Evolutionary conservation across 176 grass and related monocot genomes (phyloP).

Genomic region (Rhynchospora tenuis): DNA sequence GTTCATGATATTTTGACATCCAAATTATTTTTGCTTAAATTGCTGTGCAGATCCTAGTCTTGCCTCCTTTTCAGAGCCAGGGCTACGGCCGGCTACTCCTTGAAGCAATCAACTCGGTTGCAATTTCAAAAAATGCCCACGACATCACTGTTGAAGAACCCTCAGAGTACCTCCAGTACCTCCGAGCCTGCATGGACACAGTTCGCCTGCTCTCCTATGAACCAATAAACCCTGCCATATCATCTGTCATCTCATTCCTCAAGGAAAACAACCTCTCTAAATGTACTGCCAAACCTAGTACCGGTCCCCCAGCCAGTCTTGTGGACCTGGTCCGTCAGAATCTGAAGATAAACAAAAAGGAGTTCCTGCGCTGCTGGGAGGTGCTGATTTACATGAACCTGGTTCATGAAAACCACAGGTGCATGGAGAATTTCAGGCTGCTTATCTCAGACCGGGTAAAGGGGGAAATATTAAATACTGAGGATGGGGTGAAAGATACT

Average conservation of each 20-base stretch:
- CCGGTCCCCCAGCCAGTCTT: constrained; percentile 38
- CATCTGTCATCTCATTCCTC: constrained; percentile 37
- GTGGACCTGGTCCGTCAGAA: constrained; percentile 45
- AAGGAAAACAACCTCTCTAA: constrained; percentile 66
- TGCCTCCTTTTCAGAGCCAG: constrained; percentile 79
- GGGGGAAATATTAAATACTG: constrained; percentile 46
- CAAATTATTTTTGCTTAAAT: constrained; percentile 1
- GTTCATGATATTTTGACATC: constrained; percentile 6
- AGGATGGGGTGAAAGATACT: constrained; percentile 24
- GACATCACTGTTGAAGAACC: constrained; percentile 82
- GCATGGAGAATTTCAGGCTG: constrained; percentile 64
- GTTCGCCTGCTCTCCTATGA: constrained; percentile 52
- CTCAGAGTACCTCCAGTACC: constrained; percentile 88
- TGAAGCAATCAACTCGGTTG: constrained; percentile 66
- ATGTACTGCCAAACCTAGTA: constrained; percentile 32
- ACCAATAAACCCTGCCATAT: constrained; percentile 45
- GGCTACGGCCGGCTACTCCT: constrained; percentile 71
- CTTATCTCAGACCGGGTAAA: constrained; percentile 67
- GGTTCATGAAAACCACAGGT: constrained; percentile 36
- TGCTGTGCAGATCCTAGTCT: constrained; percentile 65
- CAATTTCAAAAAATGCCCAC: constrained; percentile 64
- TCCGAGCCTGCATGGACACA: constrained; percentile 71
- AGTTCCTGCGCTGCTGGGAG: constrained; percentile 76
- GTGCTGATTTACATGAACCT: constrained; percentile 81
- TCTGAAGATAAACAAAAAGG: constrained; percentile 88